phyloP scores from a whole-genome alignment of 805 yeast species.

The Blastobotrys parvus region DNA sequence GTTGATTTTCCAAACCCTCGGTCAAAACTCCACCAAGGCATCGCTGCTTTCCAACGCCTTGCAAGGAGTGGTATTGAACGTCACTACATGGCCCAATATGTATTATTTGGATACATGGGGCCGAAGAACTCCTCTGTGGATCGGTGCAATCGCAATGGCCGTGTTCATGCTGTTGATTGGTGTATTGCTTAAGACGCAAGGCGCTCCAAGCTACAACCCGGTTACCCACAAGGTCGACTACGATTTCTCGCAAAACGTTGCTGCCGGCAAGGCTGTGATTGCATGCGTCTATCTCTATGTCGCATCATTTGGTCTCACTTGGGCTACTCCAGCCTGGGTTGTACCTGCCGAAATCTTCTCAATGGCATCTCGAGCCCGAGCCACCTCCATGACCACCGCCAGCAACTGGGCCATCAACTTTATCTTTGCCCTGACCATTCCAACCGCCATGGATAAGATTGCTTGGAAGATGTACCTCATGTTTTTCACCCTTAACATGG shows the following conservation, averaged over 20 bases:
- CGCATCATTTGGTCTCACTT: slow-evolving; percentile 42
- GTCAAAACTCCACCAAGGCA: slow-evolving; percentile 42
- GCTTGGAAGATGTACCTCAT: slow-evolving; percentile 62
- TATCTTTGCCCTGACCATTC: slow-evolving; percentile 60
- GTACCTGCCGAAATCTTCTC: slow-evolving; percentile 58
- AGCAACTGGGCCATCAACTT: slow-evolving; percentile 40
- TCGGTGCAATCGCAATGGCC: slow-evolving; percentile 12
- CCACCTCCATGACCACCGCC: slow-evolving; percentile 48
- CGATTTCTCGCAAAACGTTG: slow-evolving; percentile 9
- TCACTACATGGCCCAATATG: slow-evolving; percentile 61
- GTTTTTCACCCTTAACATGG: slow-evolving; percentile 50
- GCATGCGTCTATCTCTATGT: slow-evolving; percentile 44
- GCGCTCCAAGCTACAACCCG: slow-evolving; percentile 10
- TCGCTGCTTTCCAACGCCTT: slow-evolving; percentile 58
- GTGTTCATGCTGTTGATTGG: slow-evolving; percentile 42
- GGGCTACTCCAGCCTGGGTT: slow-evolving; percentile 65
- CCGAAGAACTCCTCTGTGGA: slow-evolving; percentile 16
- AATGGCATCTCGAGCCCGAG: slow-evolving; percentile 50
- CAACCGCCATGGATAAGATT: slow-evolving; percentile 51
- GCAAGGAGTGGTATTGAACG: slow-evolving; percentile 53
- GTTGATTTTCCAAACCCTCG: slow-evolving; percentile 46
- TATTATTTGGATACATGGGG: slow-evolving; percentile 27
- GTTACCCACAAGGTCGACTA: slow-evolving; percentile 19
- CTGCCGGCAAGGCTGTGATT: slow-evolving; percentile 30
- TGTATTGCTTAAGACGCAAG: slow-evolving; percentile 30